Evolutionary conservation across 176 grass and related monocot genomes (phyloP).

Genomic region (Bromus sterilis): DNA sequence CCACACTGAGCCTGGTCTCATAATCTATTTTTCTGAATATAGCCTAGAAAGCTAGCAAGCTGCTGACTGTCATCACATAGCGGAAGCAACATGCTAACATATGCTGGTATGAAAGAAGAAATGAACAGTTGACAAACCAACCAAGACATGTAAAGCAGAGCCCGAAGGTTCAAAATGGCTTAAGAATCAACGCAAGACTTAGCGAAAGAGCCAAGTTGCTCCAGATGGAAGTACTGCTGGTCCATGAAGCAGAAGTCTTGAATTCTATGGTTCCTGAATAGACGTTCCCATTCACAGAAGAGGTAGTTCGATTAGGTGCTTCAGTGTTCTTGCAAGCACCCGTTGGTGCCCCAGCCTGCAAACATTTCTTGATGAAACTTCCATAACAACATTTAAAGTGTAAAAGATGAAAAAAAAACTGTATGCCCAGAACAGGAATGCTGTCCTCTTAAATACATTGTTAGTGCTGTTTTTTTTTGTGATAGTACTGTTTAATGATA

Average conservation of each 20-base stretch:
- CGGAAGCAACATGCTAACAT: neutral
- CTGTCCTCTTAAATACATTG: neutral
- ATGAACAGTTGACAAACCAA: neutral
- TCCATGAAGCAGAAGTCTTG: constrained; percentile 34
- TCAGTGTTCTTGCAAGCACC: constrained; percentile 47
- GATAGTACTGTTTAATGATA: neutral
- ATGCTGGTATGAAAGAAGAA: neutral
- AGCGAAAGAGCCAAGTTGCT: constrained; percentile 10
- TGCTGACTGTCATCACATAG: neutral
- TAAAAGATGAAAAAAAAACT: neutral
- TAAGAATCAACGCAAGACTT: constrained; percentile 30
- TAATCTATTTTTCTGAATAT: neutral
- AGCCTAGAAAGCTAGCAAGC: constrained; percentile 2
- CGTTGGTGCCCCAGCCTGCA: constrained; percentile 49
- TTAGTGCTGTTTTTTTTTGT: no score
- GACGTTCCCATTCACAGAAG: constrained; percentile 39
- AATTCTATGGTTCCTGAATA: constrained; percentile 75
- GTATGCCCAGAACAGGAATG: neutral
- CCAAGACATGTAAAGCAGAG: constrained; percentile 1
- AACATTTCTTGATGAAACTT: constrained; percentile 11
- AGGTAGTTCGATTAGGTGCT: constrained; percentile 26
- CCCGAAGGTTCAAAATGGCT: constrained; percentile 18
- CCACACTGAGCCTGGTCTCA: neutral
- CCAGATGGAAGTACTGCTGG: neutral
- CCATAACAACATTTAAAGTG: neutral